Percentiles rank a stretch among this genome's conserved stretches.
Conservation (phyloP, 192 early-diverging fungal species). For the Rhizophagus clarus region DNA sequence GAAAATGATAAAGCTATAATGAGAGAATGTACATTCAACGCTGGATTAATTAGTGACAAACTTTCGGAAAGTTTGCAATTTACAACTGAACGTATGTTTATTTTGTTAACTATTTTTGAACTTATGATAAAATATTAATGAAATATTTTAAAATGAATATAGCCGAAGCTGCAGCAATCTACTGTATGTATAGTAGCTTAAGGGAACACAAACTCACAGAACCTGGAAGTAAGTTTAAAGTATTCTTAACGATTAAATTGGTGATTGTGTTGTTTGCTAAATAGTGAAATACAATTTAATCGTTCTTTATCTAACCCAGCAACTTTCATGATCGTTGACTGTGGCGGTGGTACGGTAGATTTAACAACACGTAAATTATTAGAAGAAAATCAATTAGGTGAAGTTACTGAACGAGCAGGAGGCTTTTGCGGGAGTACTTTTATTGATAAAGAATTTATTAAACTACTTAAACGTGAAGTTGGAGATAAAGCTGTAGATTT, state of each 20-base stretch:
- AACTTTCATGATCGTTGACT: conserved; percentile 62
- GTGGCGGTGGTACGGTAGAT: conserved; percentile 61
- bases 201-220: background rate
- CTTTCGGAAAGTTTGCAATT: too few species aligned
- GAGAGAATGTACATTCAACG: background rate
- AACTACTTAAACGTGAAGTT: conserved; percentile 1
- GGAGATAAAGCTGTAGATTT: background rate
- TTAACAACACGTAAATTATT: conserved; percentile 40
- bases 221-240: background rate
- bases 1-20: background rate
- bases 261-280: background rate
- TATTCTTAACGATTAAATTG: too few species aligned
- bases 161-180: too few species aligned
- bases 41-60: background rate
- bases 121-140: too few species aligned
- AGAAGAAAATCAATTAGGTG: background rate
- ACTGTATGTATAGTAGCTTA: too few species aligned
- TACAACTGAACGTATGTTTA: too few species aligned
- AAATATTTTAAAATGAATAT: too few species aligned
- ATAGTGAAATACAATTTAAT: background rate
- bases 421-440: background rate
- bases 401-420: background rate
- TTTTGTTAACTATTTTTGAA: too few species aligned
- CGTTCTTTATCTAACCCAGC: background rate
- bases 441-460: conserved; percentile 14